Conservation (phyloP, 768 basidiomycete genomes). For the Hortiboletus flavorubellus region DNA sequence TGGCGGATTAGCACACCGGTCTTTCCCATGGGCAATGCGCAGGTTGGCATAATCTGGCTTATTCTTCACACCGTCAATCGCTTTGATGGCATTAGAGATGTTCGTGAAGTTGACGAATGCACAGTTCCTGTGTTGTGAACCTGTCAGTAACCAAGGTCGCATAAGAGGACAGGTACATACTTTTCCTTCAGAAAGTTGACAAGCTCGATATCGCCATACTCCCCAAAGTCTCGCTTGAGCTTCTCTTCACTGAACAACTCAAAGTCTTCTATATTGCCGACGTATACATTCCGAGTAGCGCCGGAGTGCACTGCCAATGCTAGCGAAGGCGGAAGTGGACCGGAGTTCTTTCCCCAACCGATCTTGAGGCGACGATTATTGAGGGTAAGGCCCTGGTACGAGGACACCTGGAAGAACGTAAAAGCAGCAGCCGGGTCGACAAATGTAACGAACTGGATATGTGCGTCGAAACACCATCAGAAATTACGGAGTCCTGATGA, state of each 20-base stretch:
- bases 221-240: slow-evolving; percentile 89
- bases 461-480: neutral
- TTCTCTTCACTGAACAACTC: slow-evolving; percentile 88
- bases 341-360: slow-evolving; percentile 97
- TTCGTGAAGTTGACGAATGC: slow-evolving; percentile 97
- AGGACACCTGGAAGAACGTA: slow-evolving; percentile 91
- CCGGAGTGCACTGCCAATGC: slow-evolving; percentile 89
- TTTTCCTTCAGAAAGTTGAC: slow-evolving; percentile 96
- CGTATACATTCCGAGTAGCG: slow-evolving; percentile 94
- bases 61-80: slow-evolving; percentile 93
- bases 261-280: slow-evolving; percentile 94
- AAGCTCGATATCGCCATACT: slow-evolving; percentile 95
- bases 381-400: slow-evolving; percentile 83
- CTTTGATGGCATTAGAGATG: slow-evolving; percentile 93
- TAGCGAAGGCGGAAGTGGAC: slow-evolving; percentile 77
- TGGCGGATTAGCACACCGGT: slow-evolving; percentile 91
- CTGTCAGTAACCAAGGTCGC: neutral
- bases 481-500: neutral
- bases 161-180: slow-evolving; percentile 46
- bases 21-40: slow-evolving; percentile 93
- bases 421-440: slow-evolving; percentile 91
- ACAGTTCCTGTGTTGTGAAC: slow-evolving; percentile 62
- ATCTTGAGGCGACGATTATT: slow-evolving; percentile 95
- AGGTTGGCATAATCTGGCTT: slow-evolving; percentile 88
- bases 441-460: slow-evolving; percentile 84